Conservation (phyloP, 257 asterid genomes). For the Salvia rosmarinus region DNA sequence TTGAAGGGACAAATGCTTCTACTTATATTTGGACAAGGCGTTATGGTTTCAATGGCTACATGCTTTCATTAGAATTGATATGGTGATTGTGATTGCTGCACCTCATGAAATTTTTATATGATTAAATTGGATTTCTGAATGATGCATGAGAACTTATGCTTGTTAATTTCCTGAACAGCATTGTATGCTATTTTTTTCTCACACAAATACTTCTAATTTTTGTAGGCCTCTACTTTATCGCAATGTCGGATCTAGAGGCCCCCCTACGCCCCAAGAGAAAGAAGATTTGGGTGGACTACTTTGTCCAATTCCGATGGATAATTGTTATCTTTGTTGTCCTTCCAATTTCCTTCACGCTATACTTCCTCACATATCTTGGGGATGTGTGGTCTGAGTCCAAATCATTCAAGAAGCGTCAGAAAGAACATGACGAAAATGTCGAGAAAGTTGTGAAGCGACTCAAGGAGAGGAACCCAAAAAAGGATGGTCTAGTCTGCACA, state of each 20-base stretch:
- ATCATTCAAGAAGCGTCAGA: slow-evolving; percentile 67
- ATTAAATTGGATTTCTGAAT: background rate
- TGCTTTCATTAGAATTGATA: slow-evolving; percentile 2
- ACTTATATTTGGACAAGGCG: background rate
- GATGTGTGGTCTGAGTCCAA: slow-evolving; percentile 73
- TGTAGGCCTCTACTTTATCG: slow-evolving; percentile 42
- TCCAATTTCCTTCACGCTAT: slow-evolving; percentile 74
- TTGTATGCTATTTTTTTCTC: slow-evolving; percentile 12
- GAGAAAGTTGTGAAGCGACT: slow-evolving; percentile 52
- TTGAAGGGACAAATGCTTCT: slow-evolving; percentile 3
- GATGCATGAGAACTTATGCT: background rate
- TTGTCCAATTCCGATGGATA: slow-evolving; percentile 88
- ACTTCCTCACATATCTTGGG: slow-evolving; percentile 81
- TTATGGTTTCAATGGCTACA: background rate
- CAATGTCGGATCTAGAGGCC: slow-evolving; percentile 88
- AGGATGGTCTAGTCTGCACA: slow-evolving; percentile 81
- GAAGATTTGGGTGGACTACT: slow-evolving; percentile 80
- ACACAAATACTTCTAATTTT: slow-evolving; percentile 8
- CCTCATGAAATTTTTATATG: background rate
- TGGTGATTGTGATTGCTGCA: background rate
- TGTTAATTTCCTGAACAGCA: background rate
- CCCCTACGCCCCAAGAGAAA: slow-evolving; percentile 95
- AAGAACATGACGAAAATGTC: slow-evolving; percentile 53
- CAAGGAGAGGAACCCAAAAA: slow-evolving; percentile 53
- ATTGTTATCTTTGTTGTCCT: slow-evolving; percentile 82